Conservation (phyloP, 1,139 yeast genomes). For the Suhomyces atakaporum region DNA sequence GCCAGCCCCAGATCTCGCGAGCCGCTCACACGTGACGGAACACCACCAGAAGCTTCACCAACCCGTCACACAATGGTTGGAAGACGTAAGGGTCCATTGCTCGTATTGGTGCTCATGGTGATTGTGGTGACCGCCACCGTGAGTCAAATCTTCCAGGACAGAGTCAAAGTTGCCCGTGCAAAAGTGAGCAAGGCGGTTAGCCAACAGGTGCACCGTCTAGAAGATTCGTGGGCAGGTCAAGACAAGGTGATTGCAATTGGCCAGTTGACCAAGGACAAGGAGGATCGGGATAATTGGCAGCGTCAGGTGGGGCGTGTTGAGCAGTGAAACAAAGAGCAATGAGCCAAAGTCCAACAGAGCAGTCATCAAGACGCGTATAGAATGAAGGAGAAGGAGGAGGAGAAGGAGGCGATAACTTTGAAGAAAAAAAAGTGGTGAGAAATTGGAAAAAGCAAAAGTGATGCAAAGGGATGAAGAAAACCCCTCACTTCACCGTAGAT, state of each 20-base stretch:
- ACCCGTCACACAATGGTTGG: background rate
- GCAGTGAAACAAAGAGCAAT: background rate
- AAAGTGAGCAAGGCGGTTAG: conserved; percentile 3
- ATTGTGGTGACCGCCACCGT: conserved; percentile 1
- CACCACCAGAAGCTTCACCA: background rate
- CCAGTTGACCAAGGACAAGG: conserved; percentile 3
- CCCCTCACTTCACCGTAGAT: too few species aligned
- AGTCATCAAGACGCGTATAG: background rate
- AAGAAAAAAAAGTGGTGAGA: too few species aligned
- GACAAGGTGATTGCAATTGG: conserved; percentile 5
- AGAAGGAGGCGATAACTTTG: too few species aligned
- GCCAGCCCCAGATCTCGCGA: background rate
- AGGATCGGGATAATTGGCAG: conserved; percentile 4
- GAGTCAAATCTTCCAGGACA: conserved; percentile 3
- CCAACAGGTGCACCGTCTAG: background rate
- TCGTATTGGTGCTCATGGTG: conserved; percentile 2
- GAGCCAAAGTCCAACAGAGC: too few species aligned
- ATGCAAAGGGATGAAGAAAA: too few species aligned
- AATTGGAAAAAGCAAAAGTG: too few species aligned
- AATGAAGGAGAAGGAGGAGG: too few species aligned
- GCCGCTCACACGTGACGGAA: too few species aligned
- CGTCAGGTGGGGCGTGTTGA: conserved; percentile 1
- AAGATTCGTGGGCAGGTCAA: conserved; percentile 3
- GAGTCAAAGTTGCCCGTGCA: conserved; percentile 6
- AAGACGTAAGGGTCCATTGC: conserved; percentile 2